A percentile compares a stretch with the other conserved stretches of the same genome.
phyloP scores from a whole-genome alignment of 148 eudicot genomes.

The Mesembryanthemum crystallinum region DNA sequence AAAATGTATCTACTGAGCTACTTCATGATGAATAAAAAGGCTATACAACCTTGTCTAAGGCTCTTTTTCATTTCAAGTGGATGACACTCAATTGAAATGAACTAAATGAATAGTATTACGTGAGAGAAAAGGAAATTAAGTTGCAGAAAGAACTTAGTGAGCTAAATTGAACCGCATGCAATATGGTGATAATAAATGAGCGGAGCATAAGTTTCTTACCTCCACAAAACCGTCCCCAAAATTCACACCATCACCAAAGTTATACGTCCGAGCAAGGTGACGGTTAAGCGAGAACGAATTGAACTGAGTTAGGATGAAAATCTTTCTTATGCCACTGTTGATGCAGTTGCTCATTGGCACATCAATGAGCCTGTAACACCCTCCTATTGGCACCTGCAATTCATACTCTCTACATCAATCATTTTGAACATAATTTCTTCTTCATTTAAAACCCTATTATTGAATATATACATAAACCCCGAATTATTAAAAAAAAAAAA shows the following conservation, averaged over 20 bases:
- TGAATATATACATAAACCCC: not conserved
- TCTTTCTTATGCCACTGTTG: constrained; percentile 87
- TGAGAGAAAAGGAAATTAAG: too few species aligned
- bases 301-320: constrained; percentile 88
- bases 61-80: too few species aligned
- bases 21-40: not conserved
- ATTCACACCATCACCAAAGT: constrained; percentile 82
- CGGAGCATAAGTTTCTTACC: constrained; percentile 50
- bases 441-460: not conserved
- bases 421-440: not conserved
- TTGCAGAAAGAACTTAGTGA: too few species aligned
- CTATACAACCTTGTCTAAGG: constrained; percentile 1
- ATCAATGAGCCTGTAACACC: constrained; percentile 91
- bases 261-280: constrained; percentile 71
- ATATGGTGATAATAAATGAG: too few species aligned
- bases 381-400: constrained; percentile 89
- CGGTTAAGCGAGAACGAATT: constrained; percentile 95
- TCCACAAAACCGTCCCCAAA: constrained; percentile 96
- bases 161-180: too few species aligned
- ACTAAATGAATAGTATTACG: too few species aligned
- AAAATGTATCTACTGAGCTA: too few species aligned
- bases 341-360: constrained; percentile 98
- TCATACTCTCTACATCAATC: constrained; percentile 14
- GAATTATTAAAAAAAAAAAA: too few species aligned
- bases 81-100: too few species aligned